A percentile compares a stretch with the other conserved stretches of the same genome.
phyloP scores from a whole-genome alignment of 2,329 filamentous ascomycete species.

The Colletotrichum sp. region DNA sequence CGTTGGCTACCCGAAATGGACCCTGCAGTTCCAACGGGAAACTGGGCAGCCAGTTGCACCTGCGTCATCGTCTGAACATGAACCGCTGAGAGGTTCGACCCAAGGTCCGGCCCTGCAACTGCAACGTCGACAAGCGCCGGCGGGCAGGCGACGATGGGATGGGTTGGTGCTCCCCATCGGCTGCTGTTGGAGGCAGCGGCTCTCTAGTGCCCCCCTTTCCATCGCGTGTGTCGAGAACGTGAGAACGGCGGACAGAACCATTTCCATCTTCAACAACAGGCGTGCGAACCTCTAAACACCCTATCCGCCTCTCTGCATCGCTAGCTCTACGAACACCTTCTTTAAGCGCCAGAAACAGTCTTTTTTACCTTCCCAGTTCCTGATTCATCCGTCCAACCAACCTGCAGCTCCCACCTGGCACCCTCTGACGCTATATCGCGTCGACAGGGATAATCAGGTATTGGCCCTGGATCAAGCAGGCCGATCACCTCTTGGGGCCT shows the following conservation, averaged over 20 bases:
- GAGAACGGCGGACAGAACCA: neutral
- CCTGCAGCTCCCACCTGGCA: slow-evolving; percentile 7
- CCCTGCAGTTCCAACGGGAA: slow-evolving; percentile 15
- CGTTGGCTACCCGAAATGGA: neutral
- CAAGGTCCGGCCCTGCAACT: slow-evolving; percentile 17
- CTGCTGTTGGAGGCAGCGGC: neutral
- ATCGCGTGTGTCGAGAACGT: neutral
- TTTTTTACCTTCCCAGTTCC: slow-evolving; percentile 4
- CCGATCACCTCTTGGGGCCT: slow-evolving; percentile 12
- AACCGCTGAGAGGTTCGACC: neutral
- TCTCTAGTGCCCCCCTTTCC: neutral
- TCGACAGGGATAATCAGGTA: slow-evolving; percentile 21
- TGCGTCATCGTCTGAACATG: slow-evolving; percentile 22
- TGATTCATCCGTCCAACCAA: slow-evolving; percentile 6
- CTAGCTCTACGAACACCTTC: neutral
- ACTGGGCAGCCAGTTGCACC: slow-evolving; percentile 19
- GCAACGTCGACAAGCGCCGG: neutral
- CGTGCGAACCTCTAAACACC: neutral
- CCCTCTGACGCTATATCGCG: slow-evolving; percentile 18
- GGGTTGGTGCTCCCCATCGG: neutral
- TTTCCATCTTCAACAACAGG: neutral
- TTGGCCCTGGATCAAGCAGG: slow-evolving; percentile 18
- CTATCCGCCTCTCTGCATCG: neutral
- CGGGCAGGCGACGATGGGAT: slow-evolving; percentile 1
- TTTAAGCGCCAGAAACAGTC: neutral